Percentiles rank a stretch among this genome's conserved stretches.
Evolutionary conservation across 2,329 filamentous ascomycete genomes (phyloP).

Genomic region (Ophiognomonia clavigignenti-juglandacearum): DNA sequence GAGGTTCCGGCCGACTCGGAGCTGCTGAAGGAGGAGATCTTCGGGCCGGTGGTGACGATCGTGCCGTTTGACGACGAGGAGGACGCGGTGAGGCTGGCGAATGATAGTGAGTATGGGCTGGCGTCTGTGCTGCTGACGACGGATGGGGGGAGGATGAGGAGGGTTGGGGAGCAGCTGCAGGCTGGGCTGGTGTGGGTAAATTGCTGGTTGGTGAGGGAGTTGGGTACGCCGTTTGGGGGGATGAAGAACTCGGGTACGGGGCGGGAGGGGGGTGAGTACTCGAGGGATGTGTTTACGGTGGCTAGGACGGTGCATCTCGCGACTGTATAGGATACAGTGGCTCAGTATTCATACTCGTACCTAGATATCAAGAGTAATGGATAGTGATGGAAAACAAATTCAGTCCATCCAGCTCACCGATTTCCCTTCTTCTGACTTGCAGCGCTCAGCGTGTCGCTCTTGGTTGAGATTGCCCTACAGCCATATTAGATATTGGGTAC

Average conservation of each 20-base stretch:
- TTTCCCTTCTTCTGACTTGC: no score
- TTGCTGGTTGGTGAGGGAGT: constrained; percentile 27
- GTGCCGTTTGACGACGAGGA: constrained; percentile 28
- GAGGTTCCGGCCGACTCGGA: constrained; percentile 20
- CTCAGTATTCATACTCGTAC: no score
- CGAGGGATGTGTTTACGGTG: constrained; percentile 28
- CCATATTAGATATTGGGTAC: no score
- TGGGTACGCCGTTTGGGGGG: constrained; percentile 29
- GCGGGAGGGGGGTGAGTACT: constrained; percentile 27
- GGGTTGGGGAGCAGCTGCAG: constrained; percentile 27
- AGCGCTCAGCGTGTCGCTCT: no score
- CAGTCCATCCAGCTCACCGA: no score
- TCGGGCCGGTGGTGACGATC: constrained; percentile 38
- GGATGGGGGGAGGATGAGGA: constrained; percentile 24
- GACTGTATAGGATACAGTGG: constrained; percentile 4
- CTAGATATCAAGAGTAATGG: no score
- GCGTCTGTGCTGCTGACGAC: constrained; percentile 26
- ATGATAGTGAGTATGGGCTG: constrained; percentile 26
- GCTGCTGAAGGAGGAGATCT: constrained; percentile 34
- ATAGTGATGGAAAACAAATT: no score
- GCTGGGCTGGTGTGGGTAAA: constrained; percentile 30
- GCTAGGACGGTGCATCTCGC: constrained; percentile 24
- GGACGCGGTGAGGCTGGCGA: constrained; percentile 23
- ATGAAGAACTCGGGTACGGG: constrained; percentile 29
- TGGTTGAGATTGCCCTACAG: no score